phyloP scores from a whole-genome alignment of 2,329 filamentous ascomycete species.

The Aquanectria penicillioides region DNA sequence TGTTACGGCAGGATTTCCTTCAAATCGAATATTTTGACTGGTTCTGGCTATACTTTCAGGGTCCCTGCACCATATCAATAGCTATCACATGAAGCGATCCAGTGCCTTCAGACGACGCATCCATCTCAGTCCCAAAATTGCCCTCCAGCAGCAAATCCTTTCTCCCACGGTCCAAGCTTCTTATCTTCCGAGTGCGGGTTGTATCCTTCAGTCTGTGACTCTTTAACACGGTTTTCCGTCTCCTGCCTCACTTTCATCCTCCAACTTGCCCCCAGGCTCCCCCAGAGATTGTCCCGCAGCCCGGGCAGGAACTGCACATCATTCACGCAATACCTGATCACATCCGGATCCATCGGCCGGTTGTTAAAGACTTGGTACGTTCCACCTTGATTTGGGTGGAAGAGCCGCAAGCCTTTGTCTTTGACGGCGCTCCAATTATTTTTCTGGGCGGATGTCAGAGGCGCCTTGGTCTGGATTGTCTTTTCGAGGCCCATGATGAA shows the following conservation, averaged over 20 bases:
- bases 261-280: conserved; percentile 29
- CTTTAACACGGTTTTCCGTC: conserved; percentile 39
- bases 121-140: neutral
- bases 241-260: conserved; percentile 37
- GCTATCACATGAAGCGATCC: too few species aligned
- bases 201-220: conserved; percentile 43
- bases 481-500: conserved; percentile 12
- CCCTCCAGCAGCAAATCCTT: neutral
- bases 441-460: neutral
- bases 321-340: conserved; percentile 56
- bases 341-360: conserved; percentile 52
- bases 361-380: conserved; percentile 57
- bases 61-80: too few species aligned
- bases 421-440: conserved; percentile 48
- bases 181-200: conserved; percentile 3
- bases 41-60: too few species aligned
- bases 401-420: conserved; percentile 49
- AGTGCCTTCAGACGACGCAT: too few species aligned
- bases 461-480: conserved; percentile 1
- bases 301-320: conserved; percentile 56
- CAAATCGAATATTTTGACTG: too few species aligned
- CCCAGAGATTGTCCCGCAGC: conserved; percentile 44
- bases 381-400: conserved; percentile 54
- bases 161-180: conserved; percentile 8
- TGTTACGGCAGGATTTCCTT: too few species aligned